Evolutionary conservation across 345 rosid species (phyloP), one percentile per base, ranked within the genome.

Genomic region (Litchi chinensis): DNA sequence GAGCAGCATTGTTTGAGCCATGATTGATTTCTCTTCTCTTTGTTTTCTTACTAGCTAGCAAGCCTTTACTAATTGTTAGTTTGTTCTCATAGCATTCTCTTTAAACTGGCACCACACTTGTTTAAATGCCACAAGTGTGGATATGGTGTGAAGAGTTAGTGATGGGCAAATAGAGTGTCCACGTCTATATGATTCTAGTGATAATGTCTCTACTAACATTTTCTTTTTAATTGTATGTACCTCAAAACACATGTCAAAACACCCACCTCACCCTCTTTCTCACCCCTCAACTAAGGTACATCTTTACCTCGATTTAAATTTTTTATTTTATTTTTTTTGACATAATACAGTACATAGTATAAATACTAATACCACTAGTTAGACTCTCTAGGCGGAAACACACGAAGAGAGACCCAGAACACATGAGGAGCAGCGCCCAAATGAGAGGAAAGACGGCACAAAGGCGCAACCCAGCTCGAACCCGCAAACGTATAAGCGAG

Each of bases 1-100:
- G 80, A 95, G 88, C 89, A 95, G 66, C 92, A 90, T 89, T 65
- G 95, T 91, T 81, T 95, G 98, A 76, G 99, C 91, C 99, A 93
- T 93, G 4, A 13, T 11, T 21, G 22, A 19, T 16, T 69, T 16
- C 59, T 66, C 64, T 64, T 12, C 66, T 56, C 52, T 59, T 52
- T 8, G 75, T 52, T 13, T 43, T 22, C 68, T 78, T 7, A 39
- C 37, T 5, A 4, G 50, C 62, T 10, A 18, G 32, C 15, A 44
- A 50, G 56, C 64, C 26, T 60, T 60, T 60, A 32, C 37, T n/a
- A 3, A 60, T 21, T 60, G 13, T 59, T 44, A 44, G 7, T 46
- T 19, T 60, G 28, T 21, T 60, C 48, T 69, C 26, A n/a, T 60
- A 15, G 21, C 13, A 32, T 28, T 26, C 50, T 21, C 39, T 21